Percentiles rank a stretch among this genome's conserved stretches.
These are phyloP conservation scores for Panaeolus cyanescens DNA, from an alignment of 768 basidiomycete species.

Conservation along the genomic window DNA sequence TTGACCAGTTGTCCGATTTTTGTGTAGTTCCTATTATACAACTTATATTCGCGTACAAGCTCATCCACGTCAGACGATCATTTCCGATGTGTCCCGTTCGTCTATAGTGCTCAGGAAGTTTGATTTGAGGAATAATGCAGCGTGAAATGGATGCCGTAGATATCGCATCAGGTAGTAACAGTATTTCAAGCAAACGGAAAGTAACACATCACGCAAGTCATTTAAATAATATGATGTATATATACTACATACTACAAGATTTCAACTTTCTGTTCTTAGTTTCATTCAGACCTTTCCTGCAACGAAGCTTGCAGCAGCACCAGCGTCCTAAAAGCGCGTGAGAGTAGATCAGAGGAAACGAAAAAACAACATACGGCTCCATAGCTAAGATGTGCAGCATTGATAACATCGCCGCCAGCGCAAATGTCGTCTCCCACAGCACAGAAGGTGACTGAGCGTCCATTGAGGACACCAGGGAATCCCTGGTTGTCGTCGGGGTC, in stretches of 20 bases:
- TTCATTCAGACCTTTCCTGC: conserved; percentile 5
- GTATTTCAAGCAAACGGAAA: no score
- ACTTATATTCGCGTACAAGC: no score
- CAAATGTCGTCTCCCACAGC: conserved; percentile 34
- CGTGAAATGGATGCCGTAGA: no score
- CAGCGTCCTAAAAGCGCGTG: conserved; percentile 2
- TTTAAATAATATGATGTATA: background rate
- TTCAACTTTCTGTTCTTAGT: background rate
- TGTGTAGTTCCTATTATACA: no score
- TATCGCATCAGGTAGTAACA: no score
- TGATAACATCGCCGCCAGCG: conserved; percentile 21
- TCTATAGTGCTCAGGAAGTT: no score
- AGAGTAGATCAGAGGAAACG: background rate
- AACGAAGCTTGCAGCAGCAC: conserved; percentile 11
- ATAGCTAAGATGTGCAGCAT: conserved; percentile 25
- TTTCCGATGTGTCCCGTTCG: no score
- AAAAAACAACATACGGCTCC: conserved; percentile 11
- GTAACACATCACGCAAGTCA: no score
- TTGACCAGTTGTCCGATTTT: no score
- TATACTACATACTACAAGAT: background rate
- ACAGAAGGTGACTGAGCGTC: conserved; percentile 29
- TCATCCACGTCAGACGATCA: no score
- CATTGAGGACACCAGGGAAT: conserved; percentile 27
- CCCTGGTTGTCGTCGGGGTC: conserved; percentile 33
- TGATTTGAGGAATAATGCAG: no score